These are phyloP conservation scores for Amanita pseudoporphyria DNA, from an alignment of 768 basidiomycete genomes.

Conservation along the genomic window DNA sequence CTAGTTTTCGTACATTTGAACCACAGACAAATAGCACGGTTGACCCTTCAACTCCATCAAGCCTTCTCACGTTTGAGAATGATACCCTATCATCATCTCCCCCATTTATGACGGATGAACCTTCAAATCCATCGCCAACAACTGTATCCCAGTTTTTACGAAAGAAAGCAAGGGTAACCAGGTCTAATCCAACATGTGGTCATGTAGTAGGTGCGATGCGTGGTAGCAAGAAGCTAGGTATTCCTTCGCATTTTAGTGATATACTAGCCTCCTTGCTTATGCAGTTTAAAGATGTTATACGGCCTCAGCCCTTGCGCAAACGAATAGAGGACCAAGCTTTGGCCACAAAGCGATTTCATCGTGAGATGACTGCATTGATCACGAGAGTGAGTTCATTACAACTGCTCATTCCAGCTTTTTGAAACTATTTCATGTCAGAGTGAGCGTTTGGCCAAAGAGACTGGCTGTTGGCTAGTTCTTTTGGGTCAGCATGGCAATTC, in stretches of 20 bases:
- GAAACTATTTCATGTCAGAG: too few species aligned
- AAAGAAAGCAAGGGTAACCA: background rate
- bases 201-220: background rate
- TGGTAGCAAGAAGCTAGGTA: background rate
- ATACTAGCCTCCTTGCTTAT: background rate
- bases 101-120: background rate
- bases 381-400: background rate
- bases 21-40: too few species aligned
- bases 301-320: background rate
- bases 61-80: too few species aligned
- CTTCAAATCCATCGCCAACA: background rate
- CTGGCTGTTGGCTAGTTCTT: constrained; percentile 7
- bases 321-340: background rate
- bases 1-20: background rate
- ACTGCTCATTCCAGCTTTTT: too few species aligned
- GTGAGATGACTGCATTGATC: background rate
- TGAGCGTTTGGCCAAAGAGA: too few species aligned
- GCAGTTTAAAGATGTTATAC: background rate
- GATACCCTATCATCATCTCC: background rate
- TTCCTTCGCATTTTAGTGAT: background rate
- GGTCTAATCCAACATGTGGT: background rate
- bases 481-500: constrained; percentile 6
- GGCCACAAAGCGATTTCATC: background rate
- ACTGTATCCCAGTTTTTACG: too few species aligned
- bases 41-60: too few species aligned